Percentiles rank a stretch among this genome's conserved stretches.
These are phyloP conservation scores for Suhomyces taliae DNA, from an alignment of 1,139 yeast species.

Conservation along the genomic window DNA sequence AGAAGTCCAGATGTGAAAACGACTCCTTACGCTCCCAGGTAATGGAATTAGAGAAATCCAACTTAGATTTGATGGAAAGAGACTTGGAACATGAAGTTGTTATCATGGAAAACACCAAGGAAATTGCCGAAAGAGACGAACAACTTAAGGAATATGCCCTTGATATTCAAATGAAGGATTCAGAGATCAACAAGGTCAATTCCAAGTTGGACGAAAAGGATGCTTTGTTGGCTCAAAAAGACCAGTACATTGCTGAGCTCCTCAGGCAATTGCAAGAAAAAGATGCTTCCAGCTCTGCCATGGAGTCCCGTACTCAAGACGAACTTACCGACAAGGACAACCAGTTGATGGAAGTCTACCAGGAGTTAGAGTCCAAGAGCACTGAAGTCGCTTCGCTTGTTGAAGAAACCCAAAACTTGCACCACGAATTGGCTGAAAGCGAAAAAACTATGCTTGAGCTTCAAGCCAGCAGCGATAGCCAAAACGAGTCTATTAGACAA, in stretches of 20 bases:
- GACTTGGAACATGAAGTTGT: constrained; percentile 14
- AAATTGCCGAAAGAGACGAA: constrained; percentile 10
- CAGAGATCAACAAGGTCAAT: constrained; percentile 8
- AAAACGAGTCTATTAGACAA: neutral
- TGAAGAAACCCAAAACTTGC: constrained; percentile 7
- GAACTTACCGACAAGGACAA: neutral
- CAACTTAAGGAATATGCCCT: constrained; percentile 5
- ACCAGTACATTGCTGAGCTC: neutral
- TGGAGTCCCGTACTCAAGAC: neutral
- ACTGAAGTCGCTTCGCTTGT: constrained; percentile 3
- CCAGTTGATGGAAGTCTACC: constrained; percentile 1
- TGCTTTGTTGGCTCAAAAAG: constrained; percentile 7
- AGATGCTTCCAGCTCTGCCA: neutral
- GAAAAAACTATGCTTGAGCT: constrained; percentile 3
- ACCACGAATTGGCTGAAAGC: constrained; percentile 1
- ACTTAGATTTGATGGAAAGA: constrained; percentile 9
- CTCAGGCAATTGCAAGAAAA: neutral
- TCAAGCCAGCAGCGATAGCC: neutral
- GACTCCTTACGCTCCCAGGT: constrained; percentile 3
- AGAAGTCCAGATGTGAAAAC: constrained; percentile 5
- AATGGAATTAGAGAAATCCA: constrained; percentile 8
- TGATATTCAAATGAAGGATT: constrained; percentile 4
- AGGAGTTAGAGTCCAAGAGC: neutral
- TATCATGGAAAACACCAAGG: constrained; percentile 14
- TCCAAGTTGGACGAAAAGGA: constrained; percentile 10